Evolutionary conservation across 2,329 filamentous ascomycete species (phyloP).

Genomic region (Esteya vermicola): DNA sequence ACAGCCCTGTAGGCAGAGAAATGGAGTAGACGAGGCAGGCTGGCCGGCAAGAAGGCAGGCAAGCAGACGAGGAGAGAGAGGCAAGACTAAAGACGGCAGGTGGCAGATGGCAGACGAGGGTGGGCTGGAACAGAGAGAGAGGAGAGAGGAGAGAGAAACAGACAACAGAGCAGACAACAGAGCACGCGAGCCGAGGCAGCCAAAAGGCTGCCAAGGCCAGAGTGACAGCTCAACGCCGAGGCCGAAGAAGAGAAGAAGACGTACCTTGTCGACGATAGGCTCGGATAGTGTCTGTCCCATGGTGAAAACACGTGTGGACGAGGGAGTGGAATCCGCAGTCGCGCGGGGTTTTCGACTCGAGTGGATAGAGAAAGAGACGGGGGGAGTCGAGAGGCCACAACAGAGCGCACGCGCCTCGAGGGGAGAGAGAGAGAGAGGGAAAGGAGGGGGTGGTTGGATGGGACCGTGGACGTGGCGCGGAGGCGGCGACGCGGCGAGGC

Average conservation of each 20-base stretch:
- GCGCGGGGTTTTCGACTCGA: conserved; percentile 1
- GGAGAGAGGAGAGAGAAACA: no score
- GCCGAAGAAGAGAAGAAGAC: conserved; percentile 14
- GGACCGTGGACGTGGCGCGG: not conserved
- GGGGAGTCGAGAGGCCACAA: not conserved
- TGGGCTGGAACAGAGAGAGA: no score
- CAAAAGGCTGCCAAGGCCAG: no score
- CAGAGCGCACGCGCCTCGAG: conserved; percentile 1
- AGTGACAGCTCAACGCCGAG: not conserved
- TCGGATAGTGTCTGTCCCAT: conserved; percentile 99
- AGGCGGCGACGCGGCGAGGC: not conserved
- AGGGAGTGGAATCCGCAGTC: not conserved
- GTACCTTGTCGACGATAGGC: conserved; percentile 97
- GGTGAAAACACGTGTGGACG: conserved; percentile 19
- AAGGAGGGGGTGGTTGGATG: not conserved
- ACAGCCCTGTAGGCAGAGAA: no score
- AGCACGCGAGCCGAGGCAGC: no score
- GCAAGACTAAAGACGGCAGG: no score
- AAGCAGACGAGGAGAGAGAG: no score
- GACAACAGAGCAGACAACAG: no score
- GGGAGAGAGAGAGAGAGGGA: not conserved
- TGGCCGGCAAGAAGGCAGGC: no score
- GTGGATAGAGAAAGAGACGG: not conserved
- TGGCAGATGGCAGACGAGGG: no score
- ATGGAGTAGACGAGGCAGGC: no score